Evolutionary conservation across 371 early-diverging fungal species (phyloP), one percentile per base, ranked within the genome.

Genomic region (Phascolomyces articulosus): DNA sequence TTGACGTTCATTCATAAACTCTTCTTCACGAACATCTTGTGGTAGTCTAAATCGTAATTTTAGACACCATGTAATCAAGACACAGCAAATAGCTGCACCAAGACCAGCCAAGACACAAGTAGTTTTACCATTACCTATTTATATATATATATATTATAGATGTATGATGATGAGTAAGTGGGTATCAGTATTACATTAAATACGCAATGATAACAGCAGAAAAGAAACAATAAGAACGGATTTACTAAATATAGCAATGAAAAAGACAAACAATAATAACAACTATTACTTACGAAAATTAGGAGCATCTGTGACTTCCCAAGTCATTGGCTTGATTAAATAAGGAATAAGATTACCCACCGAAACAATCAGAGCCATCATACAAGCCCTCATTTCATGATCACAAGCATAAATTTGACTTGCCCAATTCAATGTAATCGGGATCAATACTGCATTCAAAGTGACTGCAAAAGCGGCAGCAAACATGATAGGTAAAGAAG

Each of bases 251-350:
- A 34, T 34, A 20, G 31, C 29, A 24, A 29, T 55, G 15, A 31
- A 55, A 16, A 20, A 55, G 11, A 34, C 34, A 34, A 9, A 34
- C 16, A 20, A 55, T 15, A 53, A 21, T 26, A 24, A 24, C n/a
- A n/a, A n/a, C n/a, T n/a, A n/a, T 28, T 27, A 41, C 60, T 60
- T 60, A 60, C 60, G 48, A 20, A 48, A 60, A 29, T 49, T 29
- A 27, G 60, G 60, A 18, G 60, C 60, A 49, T 44, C 49, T 20
- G 60, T 31, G 49, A 60, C 60, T 27, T 60, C 60, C 60, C 60
- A 60, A 29, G 49, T 48, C 18, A 49, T 31, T 28, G 60, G 60
- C 26, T 29, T 29, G 21, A 60, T 44, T 44, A 60, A 31, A 31
- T 60, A 48, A 1, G 60, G 49, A 26, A 49, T 34, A 18, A 60